Evolutionary conservation across 257 asterid species (phyloP).

Genomic region (Petrea volubilis): DNA sequence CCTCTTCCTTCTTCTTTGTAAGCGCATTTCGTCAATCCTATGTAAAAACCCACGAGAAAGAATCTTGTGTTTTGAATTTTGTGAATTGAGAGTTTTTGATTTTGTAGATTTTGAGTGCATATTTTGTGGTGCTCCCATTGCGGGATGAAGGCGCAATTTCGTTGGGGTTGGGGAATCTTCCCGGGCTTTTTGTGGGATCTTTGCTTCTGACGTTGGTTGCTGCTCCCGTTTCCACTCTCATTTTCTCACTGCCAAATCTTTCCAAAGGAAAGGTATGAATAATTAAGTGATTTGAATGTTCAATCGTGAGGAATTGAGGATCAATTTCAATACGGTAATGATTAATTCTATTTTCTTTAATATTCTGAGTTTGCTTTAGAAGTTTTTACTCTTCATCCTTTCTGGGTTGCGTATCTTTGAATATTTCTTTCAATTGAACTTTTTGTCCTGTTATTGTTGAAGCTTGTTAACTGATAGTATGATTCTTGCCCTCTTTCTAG

Average conservation of each 20-base stretch:
- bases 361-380: not conserved
- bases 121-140: slow-evolving; percentile 93
- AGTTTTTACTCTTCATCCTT: not conserved
- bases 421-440: not conserved
- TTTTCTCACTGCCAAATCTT: slow-evolving; percentile 90
- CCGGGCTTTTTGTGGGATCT: slow-evolving; percentile 84
- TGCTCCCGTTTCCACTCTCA: slow-evolving; percentile 88
- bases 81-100: not conserved
- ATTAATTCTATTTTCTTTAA: not conserved
- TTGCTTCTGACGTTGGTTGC: slow-evolving; percentile 84
- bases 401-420: not conserved
- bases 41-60: too few species aligned
- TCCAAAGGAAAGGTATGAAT: slow-evolving; percentile 74
- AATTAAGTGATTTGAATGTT: slow-evolving; percentile 13
- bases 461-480: not conserved
- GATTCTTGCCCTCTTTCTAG: not conserved
- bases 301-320: not conserved
- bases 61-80: not conserved
- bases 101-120: slow-evolving; percentile 90
- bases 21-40: slow-evolving; percentile 5
- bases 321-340: not conserved
- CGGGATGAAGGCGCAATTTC: slow-evolving; percentile 99
- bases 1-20: slow-evolving; percentile 88
- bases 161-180: slow-evolving; percentile 77
- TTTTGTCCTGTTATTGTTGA: not conserved